Percentiles rank a stretch among this genome's conserved stretches.
Evolutionary conservation across 495 filamentous ascomycete genomes (phyloP).

Genomic region (Aspergillus asperescens): DNA sequence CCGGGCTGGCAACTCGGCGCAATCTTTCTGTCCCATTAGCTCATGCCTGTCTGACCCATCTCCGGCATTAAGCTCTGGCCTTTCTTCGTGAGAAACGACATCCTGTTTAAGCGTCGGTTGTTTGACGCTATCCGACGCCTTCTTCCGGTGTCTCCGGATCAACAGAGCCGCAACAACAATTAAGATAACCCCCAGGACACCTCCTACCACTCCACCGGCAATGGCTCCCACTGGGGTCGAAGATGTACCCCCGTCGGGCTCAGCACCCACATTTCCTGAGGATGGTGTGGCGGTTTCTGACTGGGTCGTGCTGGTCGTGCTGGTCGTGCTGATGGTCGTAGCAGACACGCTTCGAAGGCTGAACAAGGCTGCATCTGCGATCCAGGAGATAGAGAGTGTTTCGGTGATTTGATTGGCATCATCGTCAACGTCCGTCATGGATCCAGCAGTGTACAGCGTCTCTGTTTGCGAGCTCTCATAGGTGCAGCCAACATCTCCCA

Average conservation of each 20-base stretch:
- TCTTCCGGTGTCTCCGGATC: neutral
- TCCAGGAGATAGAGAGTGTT: conserved; percentile 1
- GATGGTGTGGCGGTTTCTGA: neutral
- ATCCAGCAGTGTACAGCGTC: conserved; percentile 6
- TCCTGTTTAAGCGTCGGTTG: neutral
- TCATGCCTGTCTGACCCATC: neutral
- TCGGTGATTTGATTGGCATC: conserved; percentile 4
- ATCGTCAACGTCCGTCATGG: conserved; percentile 5
- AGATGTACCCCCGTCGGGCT: neutral
- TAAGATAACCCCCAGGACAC: neutral
- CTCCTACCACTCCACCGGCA: conserved; percentile 3
- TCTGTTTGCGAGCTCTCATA: neutral
- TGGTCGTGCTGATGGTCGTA: neutral
- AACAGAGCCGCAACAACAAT: neutral
- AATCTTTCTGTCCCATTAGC: neutral
- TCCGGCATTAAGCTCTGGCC: neutral
- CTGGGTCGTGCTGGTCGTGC: neutral
- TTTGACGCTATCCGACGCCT: neutral
- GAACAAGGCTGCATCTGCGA: neutral
- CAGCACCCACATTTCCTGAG: neutral
- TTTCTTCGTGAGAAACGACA: neutral
- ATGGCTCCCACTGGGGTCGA: neutral
- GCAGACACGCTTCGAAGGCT: neutral
- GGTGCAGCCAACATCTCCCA: conserved; percentile 4
- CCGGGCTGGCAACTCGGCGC: neutral